Percentiles rank a stretch among this genome's conserved stretches.
Conservation (phyloP, 768 basidiomycete species). For the Phallus indusiatus region DNA sequence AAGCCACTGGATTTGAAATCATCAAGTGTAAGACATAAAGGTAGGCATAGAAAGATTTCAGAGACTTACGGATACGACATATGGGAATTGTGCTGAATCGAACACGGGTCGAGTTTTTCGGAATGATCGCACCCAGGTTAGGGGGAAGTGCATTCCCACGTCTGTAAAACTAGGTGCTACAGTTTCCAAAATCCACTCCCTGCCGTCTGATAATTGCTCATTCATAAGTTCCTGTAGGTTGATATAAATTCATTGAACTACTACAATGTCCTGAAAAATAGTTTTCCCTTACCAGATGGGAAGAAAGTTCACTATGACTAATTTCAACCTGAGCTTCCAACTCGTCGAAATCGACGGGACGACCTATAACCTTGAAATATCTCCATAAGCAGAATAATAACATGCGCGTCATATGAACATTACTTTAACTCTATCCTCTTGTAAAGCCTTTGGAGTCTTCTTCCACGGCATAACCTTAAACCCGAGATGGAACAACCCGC, state of each 20-base stretch:
- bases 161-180: slow-evolving; percentile 43
- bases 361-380: slow-evolving; percentile 17
- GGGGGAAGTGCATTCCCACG: slow-evolving; percentile 39
- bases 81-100: slow-evolving; percentile 29
- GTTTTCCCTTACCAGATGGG: slow-evolving; percentile 37
- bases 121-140: slow-evolving; percentile 35
- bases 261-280: slow-evolving; percentile 16
- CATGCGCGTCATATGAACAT: slow-evolving; percentile 13
- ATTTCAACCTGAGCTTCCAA: slow-evolving; percentile 24
- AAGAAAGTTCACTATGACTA: slow-evolving; percentile 30
- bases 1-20: slow-evolving; percentile 34
- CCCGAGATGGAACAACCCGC: slow-evolving; percentile 32
- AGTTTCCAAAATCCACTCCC: slow-evolving; percentile 51
- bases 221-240: slow-evolving; percentile 25
- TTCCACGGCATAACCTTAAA: slow-evolving; percentile 38
- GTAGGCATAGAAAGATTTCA: not conserved
- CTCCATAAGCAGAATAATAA: slow-evolving; percentile 15
- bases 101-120: slow-evolving; percentile 28
- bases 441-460: slow-evolving; percentile 33
- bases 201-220: slow-evolving; percentile 39
- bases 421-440: slow-evolving; percentile 41
- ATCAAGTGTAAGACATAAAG: not conserved
- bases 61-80: slow-evolving; percentile 29
- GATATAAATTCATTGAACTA: not conserved
- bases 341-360: slow-evolving; percentile 29